Evolutionary conservation across 106 monocot species (phyloP).

Genomic region (Apostasia shenzhenica): DNA sequence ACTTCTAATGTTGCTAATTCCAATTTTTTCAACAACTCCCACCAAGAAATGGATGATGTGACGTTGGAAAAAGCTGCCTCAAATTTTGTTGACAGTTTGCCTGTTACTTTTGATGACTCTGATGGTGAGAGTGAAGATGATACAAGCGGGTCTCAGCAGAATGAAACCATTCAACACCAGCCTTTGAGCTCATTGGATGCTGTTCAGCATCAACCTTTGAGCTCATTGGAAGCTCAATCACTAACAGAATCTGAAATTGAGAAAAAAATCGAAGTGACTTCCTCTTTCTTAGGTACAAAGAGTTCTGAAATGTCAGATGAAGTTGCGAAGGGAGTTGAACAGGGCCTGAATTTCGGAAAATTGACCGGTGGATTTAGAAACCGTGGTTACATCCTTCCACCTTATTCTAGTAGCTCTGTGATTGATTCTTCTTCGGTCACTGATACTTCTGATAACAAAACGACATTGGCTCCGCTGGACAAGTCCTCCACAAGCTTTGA

Average conservation of each 20-base stretch:
- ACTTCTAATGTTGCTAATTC: slow-evolving; percentile 1
- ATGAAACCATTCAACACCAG: slow-evolving; percentile 8
- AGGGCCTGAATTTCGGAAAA: slow-evolving; percentile 37
- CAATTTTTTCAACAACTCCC: slow-evolving; percentile 7
- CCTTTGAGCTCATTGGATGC: slow-evolving; percentile 2
- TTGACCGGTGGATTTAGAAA: slow-evolving; percentile 62
- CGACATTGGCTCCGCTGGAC: slow-evolving; percentile 4
- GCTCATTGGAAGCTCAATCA: slow-evolving; percentile 1
- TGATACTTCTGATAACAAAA: slow-evolving; percentile 5
- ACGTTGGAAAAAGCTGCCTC: slow-evolving; percentile 9
- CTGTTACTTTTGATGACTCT: slow-evolving; percentile 40
- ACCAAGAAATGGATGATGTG: neutral
- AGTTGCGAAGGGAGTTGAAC: slow-evolving; percentile 4
- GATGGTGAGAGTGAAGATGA: slow-evolving; percentile 39
- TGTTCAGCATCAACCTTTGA: slow-evolving; percentile 7
- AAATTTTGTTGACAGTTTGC: slow-evolving; percentile 14
- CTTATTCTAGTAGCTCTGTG: slow-evolving; percentile 22
- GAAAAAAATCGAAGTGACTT: neutral
- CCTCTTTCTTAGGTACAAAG: slow-evolving; percentile 2
- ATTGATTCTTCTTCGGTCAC: slow-evolving; percentile 14
- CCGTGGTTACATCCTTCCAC: slow-evolving; percentile 25
- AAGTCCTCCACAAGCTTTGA: slow-evolving; percentile 4
- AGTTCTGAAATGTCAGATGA: slow-evolving; percentile 12
- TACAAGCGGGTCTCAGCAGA: neutral
- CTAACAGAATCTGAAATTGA: neutral